Percentiles rank a stretch among this genome's conserved stretches.
Evolutionary conservation across 2,329 filamentous ascomycete genomes (phyloP).

Genomic region (Aspergillus piperis): DNA sequence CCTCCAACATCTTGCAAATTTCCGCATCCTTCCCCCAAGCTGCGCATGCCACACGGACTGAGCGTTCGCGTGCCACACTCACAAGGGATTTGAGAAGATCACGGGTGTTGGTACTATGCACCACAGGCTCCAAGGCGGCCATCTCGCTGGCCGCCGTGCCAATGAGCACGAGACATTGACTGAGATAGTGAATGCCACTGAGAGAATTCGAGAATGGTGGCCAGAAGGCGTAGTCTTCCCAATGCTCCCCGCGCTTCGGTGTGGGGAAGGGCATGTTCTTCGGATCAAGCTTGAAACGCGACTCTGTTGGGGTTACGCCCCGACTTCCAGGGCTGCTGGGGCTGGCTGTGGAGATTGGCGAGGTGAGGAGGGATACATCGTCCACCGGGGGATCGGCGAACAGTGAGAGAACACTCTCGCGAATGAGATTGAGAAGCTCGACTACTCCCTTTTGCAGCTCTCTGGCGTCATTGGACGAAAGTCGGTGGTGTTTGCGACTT

Average conservation of each 20-base stretch:
- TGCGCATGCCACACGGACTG: conserved; percentile 78
- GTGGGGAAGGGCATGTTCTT: conserved; percentile 75
- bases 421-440: conserved; percentile 80
- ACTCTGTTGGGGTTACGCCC: conserved; percentile 61
- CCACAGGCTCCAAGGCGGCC: conserved; percentile 70
- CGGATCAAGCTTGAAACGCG: conserved; percentile 77
- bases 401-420: conserved; percentile 76
- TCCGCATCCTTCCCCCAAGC: conserved; percentile 94
- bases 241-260: conserved; percentile 76
- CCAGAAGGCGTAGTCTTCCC: conserved; percentile 97
- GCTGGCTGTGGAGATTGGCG: conserved; percentile 68
- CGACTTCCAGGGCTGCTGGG: conserved; percentile 64
- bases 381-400: conserved; percentile 88
- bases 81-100: conserved; percentile 78
- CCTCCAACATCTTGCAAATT: conserved; percentile 86
- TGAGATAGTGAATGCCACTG: conserved; percentile 87
- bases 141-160: conserved; percentile 87
- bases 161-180: conserved; percentile 76
- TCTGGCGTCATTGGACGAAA: conserved; percentile 68
- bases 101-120: conserved; percentile 56
- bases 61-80: conserved; percentile 77
- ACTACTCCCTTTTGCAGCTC: conserved; percentile 76
- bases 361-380: conserved; percentile 84
- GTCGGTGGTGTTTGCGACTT: conserved; percentile 76
- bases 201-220: conserved; percentile 89